A percentile compares a stretch with the other conserved stretches of the same genome.
These are phyloP conservation scores for Calonectria montana DNA, from an alignment of 2,329 filamentous ascomycete genomes.

Conservation along the genomic window DNA sequence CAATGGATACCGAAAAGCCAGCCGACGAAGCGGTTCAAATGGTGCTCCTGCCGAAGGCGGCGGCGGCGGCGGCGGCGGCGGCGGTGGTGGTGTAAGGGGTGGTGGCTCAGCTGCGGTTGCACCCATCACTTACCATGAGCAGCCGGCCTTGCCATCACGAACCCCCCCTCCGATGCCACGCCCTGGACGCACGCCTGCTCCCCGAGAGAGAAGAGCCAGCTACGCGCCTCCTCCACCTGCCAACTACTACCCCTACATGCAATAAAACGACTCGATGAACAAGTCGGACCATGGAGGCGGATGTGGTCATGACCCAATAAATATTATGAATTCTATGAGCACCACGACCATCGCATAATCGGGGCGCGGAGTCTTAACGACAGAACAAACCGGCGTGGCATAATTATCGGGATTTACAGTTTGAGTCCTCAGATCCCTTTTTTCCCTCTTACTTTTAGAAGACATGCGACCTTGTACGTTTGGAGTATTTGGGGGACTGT, in stretches of 20 bases:
- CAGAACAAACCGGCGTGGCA: slow-evolving; percentile 38
- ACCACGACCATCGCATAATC: slow-evolving; percentile 44
- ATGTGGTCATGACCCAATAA: slow-evolving; percentile 27
- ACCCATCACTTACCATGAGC: slow-evolving; percentile 41
- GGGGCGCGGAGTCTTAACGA: slow-evolving; percentile 41
- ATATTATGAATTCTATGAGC: slow-evolving; percentile 43
- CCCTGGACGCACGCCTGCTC: slow-evolving; percentile 41
- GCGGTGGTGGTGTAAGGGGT: background rate
- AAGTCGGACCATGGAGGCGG: slow-evolving; percentile 24
- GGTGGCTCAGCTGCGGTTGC: slow-evolving; percentile 40
- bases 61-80: background rate
- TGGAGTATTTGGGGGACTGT: slow-evolving; percentile 40
- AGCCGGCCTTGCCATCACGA: slow-evolving; percentile 38
- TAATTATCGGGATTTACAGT: slow-evolving; percentile 36
- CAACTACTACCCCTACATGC: slow-evolving; percentile 34
- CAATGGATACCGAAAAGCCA: slow-evolving; percentile 59
- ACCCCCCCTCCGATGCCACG: slow-evolving; percentile 42
- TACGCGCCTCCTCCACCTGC: slow-evolving; percentile 38
- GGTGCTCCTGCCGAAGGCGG: slow-evolving; percentile 46
- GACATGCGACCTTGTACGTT: slow-evolving; percentile 29
- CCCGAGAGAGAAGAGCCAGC: slow-evolving; percentile 38
- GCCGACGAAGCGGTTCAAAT: slow-evolving; percentile 52
- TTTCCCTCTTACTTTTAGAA: slow-evolving; percentile 35
- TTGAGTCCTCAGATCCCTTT: slow-evolving; percentile 36
- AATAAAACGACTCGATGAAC: slow-evolving; percentile 13